Base-by-base conservation (phyloP, 2,329 filamentous ascomycete species). In the Phialophora macrospora region DNA sequence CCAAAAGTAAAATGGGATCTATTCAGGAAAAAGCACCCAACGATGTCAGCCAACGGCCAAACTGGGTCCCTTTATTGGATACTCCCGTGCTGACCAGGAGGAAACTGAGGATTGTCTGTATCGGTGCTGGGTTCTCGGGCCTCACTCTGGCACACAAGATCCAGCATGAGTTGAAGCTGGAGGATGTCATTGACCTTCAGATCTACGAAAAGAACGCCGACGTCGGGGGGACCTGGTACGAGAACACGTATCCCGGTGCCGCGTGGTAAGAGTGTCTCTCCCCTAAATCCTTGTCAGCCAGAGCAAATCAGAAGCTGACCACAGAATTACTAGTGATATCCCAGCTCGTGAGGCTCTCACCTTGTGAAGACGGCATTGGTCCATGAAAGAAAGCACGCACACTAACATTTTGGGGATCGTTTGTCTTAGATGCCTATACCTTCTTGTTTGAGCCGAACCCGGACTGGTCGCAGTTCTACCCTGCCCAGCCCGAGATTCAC, bases 191-290 rank as follows among this genome's bases (percentile, higher is more conserved):
- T 20, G 75, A 77, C 9, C 72, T 78, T 48, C 73, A 60, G 48
- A 63, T 70, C 24, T 76, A 75, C 48, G 74, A 76, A 34, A 75
- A 75, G 71, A 78, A 78, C 54, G 67, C 74, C n/a, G 73, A 75
- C 46, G 69, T 78, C 59, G 77, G 76, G 4, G 77, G 76, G 22
- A 75, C 76, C 52, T 77, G 75, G 76, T 72, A 79, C 5, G 79
- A 79, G 58, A 81, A 81, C 58, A 70, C 72, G 2, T 80, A 80
- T 63, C 79, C 79, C 0, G 80, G 80, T 2, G 78, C 80, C 17
- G 74, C 72, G 17, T 80, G 58, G 48, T 64, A 51, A 41, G 55
- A 57, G 20, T 57, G 55, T 57, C 55, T 48, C 38, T 34, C 28
- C 56, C 14, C 38, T 60, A 20, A n/a, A 48, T 48, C 41, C 38